Percentiles rank a stretch among this genome's conserved stretches.
Conservation (phyloP, 495 filamentous ascomycete species). For the Staphylotrichum tortipilum region DNA sequence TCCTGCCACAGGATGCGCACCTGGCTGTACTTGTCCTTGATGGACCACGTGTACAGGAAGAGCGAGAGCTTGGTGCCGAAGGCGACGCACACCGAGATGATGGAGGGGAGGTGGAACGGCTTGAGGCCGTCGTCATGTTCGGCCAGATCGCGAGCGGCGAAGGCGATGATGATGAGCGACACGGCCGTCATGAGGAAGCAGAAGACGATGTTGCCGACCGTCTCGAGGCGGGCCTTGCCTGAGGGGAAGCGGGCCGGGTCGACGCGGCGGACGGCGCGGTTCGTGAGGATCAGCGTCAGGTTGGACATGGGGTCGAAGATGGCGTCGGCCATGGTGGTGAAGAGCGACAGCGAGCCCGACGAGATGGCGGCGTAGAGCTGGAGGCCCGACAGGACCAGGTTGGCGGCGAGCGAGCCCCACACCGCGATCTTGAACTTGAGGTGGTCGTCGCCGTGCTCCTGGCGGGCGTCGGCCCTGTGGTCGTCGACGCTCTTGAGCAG, state of each 20-base stretch:
- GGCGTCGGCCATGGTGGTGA: conserved; percentile 96
- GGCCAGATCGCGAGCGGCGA: conserved; percentile 63
- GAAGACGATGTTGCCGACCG: conserved; percentile 92
- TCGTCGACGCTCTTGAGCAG: conserved; percentile 91
- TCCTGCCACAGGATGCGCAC: conserved; percentile 90
- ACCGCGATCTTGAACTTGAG: conserved; percentile 84
- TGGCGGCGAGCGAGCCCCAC: conserved; percentile 79
- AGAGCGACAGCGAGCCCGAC: conserved; percentile 82
- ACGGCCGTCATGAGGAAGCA: conserved; percentile 95
- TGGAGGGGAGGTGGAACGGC: conserved; percentile 70
- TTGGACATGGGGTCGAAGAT: conserved; percentile 94
- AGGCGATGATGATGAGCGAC: conserved; percentile 81
- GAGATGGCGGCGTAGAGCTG: conserved; percentile 85
- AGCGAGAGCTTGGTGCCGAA: conserved; percentile 75
- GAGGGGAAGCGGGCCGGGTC: conserved; percentile 86
- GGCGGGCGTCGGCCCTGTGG: conserved; percentile 69
- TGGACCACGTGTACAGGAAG: conserved; percentile 86
- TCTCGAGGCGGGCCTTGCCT: conserved; percentile 92
- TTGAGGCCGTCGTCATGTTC: conserved; percentile 42
- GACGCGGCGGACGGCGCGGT: conserved; percentile 80
- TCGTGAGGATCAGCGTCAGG: conserved; percentile 75
- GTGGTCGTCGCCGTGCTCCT: conserved; percentile 70
- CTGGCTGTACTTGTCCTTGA: conserved; percentile 79
- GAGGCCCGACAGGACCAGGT: conserved; percentile 65
- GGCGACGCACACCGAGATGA: conserved; percentile 79